Percentiles rank a stretch among this genome's conserved stretches.
Evolutionary conservation across 345 rosid genomes (phyloP).

Genomic region (Cardamine chenopodiifolia): DNA sequence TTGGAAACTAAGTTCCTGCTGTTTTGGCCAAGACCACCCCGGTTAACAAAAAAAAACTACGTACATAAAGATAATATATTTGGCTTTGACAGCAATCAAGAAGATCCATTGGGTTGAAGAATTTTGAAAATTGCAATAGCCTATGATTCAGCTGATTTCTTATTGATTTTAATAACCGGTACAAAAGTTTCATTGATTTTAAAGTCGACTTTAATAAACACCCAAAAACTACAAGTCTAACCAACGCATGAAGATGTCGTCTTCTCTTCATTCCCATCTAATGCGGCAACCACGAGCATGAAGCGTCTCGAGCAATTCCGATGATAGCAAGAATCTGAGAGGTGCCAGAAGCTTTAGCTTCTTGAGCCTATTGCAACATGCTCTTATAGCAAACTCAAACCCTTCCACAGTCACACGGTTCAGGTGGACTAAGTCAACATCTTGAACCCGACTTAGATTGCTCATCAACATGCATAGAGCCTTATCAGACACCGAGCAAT

Average conservation of each 20-base stretch:
- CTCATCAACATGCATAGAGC: slow-evolving; percentile 76
- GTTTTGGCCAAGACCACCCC: no score
- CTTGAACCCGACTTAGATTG: slow-evolving; percentile 78
- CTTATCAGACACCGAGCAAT: slow-evolving; percentile 50
- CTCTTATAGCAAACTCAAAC: slow-evolving; percentile 72
- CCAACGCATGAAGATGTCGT: not conserved
- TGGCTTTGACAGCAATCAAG: no score
- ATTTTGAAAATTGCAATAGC: no score
- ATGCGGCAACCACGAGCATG: slow-evolving; percentile 74
- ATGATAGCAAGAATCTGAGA: slow-evolving; percentile 69
- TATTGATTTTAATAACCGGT: not conserved
- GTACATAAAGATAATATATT: no score
- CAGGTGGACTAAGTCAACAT: slow-evolving; percentile 79
- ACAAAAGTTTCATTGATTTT: not conserved
- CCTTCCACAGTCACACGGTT: slow-evolving; percentile 71
- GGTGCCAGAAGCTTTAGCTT: slow-evolving; percentile 78
- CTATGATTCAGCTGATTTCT: no score
- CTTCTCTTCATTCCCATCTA: slow-evolving; percentile 67
- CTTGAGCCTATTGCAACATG: slow-evolving; percentile 67
- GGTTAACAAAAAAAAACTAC: no score
- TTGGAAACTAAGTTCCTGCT: no score
- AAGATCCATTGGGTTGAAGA: no score
- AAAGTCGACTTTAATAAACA: not conserved
- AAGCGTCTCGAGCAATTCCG: slow-evolving; percentile 64
- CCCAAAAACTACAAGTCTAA: not conserved